Evolutionary conservation across 2,329 filamentous ascomycete genomes (phyloP).

Genomic region (Arthrobotrys entomopaga): DNA sequence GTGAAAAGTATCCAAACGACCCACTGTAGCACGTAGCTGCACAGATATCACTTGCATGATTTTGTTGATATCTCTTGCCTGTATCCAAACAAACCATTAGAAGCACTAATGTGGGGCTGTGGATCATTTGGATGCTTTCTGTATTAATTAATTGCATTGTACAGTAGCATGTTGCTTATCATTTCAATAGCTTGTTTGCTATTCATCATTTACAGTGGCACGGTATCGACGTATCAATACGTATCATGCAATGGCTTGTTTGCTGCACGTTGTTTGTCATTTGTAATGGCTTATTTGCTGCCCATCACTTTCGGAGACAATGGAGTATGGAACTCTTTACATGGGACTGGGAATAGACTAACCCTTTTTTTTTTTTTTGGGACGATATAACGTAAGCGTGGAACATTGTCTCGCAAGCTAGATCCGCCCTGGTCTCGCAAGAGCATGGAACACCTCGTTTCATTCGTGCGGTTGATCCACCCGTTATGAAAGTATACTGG

Average conservation of each 20-base stretch:
- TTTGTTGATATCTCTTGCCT: conserved; percentile 30
- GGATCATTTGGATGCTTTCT: conserved; percentile 24
- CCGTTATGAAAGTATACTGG: conserved; percentile 26
- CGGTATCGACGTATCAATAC: too few relatives aligned
- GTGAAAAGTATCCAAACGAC: conserved; percentile 17
- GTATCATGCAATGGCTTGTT: conserved; percentile 20
- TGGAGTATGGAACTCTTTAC: conserved; percentile 22
- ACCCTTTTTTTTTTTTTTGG: conserved; percentile 8
- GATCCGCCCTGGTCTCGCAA: too few relatives aligned
- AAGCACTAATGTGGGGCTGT: conserved; percentile 30
- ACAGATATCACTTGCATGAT: conserved; percentile 20
- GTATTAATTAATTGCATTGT: conserved; percentile 18
- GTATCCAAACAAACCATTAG: conserved; percentile 24
- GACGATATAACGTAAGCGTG: conserved; percentile 16
- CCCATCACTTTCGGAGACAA: conserved; percentile 23
- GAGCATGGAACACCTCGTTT: conserved; percentile 4
- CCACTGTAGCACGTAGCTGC: too few relatives aligned
- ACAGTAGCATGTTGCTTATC: conserved; percentile 27
- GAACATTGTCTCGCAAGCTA: too few relatives aligned
- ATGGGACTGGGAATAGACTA: conserved; percentile 26
- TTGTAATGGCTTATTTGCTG: conserved; percentile 28
- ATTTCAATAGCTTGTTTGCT: conserved; percentile 32
- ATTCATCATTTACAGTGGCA: conserved; percentile 30
- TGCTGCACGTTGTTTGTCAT: conserved; percentile 14
- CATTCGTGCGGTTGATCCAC: conserved; percentile 24